phyloP scores from a whole-genome alignment of 2,329 filamentous ascomycete genomes.

The Penicillium corylophilum region DNA sequence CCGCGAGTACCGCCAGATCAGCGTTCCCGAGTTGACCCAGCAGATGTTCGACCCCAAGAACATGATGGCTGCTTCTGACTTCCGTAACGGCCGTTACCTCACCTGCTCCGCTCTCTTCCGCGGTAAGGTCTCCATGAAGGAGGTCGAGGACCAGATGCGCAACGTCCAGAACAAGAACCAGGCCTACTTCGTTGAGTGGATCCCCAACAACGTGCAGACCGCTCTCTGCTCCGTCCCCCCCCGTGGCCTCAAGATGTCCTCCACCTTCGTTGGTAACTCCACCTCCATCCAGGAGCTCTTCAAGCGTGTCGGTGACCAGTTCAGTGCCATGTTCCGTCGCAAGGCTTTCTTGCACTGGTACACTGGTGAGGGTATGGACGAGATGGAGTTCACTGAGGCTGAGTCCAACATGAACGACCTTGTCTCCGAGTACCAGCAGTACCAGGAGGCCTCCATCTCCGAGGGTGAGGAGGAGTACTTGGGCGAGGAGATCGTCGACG shows the following conservation, averaged over 20 bases:
- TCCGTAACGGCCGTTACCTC: conserved; percentile 99
- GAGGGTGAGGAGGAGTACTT: conserved; percentile 92
- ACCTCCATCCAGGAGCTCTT: conserved; percentile 99
- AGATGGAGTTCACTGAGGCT: conserved; percentile 99
- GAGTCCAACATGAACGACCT: conserved; percentile 99
- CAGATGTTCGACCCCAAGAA: conserved; percentile 99
- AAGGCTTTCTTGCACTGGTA: conserved; percentile 99
- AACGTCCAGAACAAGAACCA: conserved; percentile 99
- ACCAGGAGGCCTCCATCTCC: conserved; percentile 97
- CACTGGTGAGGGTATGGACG: conserved; percentile 99
- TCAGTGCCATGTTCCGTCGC: conserved; percentile 99
- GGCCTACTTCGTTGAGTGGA: conserved; percentile 99
- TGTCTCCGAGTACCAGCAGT: conserved; percentile 99
- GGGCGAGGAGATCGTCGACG: conserved; percentile 77
- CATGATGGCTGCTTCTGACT: conserved; percentile 99
- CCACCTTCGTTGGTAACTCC: conserved; percentile 98
- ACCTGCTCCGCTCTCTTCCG: conserved; percentile 99
- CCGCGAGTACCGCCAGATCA: conserved; percentile 95
- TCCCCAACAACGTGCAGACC: conserved; percentile 99
- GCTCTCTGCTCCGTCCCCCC: conserved; percentile 98
- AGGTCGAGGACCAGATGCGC: conserved; percentile 99
- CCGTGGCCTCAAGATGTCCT: conserved; percentile 97
- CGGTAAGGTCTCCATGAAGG: conserved; percentile 99
- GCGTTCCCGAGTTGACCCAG: conserved; percentile 96
- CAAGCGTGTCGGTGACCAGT: conserved; percentile 99